These are phyloP conservation scores for Metarhizium sp. DNA, from an alignment of 2,329 filamentous ascomycete species.

Conservation along the genomic window DNA sequence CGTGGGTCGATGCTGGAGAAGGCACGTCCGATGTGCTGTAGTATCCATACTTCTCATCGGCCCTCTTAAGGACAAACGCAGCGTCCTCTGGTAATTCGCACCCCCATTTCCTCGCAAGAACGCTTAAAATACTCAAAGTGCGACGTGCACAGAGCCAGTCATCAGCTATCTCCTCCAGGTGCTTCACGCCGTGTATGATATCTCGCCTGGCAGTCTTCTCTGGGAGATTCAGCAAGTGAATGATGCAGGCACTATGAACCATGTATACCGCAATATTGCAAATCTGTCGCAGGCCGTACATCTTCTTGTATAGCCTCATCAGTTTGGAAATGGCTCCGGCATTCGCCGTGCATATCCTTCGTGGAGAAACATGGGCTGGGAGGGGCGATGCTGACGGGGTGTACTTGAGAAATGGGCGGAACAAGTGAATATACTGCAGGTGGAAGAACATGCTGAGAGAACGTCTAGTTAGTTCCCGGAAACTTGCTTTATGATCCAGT, in stretches of 20 bases:
- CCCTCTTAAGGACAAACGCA: conserved; percentile 60
- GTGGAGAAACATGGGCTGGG: conserved; percentile 78
- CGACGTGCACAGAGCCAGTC: conserved; percentile 86
- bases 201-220: conserved; percentile 87
- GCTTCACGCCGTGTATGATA: conserved; percentile 81
- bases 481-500: background rate
- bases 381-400: conserved; percentile 71
- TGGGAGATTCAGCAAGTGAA: conserved; percentile 85
- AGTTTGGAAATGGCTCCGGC: conserved; percentile 85
- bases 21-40: conserved; percentile 55
- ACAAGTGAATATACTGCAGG: conserved; percentile 88
- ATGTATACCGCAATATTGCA: conserved; percentile 97
- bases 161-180: conserved; percentile 91
- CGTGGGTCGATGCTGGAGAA: conserved; percentile 35
- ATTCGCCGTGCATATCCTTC: conserved; percentile 83
- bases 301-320: conserved; percentile 88
- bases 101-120: conserved; percentile 82
- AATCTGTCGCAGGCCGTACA: conserved; percentile 84
- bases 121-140: conserved; percentile 74
- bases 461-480: conserved; percentile 12
- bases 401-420: conserved; percentile 91
- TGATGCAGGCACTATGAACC: conserved; percentile 85
- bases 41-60: conserved; percentile 70
- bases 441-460: conserved; percentile 86
- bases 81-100: conserved; percentile 83